Base-by-base conservation (phyloP, 2,329 filamentous ascomycete species). In the Colletotrichum zoysiae region DNA sequence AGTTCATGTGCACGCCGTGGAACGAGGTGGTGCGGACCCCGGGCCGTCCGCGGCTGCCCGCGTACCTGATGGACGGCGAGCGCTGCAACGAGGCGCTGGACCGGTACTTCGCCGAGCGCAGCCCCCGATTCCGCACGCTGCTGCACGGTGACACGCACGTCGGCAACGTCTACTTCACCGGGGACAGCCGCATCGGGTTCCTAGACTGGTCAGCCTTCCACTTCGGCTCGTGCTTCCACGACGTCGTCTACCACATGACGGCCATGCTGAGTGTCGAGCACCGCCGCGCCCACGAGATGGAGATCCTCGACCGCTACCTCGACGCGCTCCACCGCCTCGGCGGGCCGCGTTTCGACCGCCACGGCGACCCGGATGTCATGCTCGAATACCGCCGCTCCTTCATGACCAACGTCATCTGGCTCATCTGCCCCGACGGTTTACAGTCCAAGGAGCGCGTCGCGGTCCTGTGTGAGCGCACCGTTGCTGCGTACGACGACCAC, bases 111-210 rank as follows among this genome's bases (percentile, higher is more conserved):
- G 77, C 77, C 5, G 74, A 77, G 70, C 79, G 80, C 20, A 83
- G 82, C 73, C 80, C 81, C 0, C 74, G 77, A 7, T 83, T 84
- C 70, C 78, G 80, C 18, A 82, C 79, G 3, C 60, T 69, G 30
- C 33, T 84, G 16, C 83, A 85, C 65, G 83, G 83, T 14, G 84
- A 85, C 63, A 79, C 83, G 14, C 84, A 85, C 69, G 78, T 83
- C 16, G 82, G 82, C 40, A 85, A 85, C 73, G 78, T 81, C n/a
- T 85, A 82, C 75, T 80, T 85, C 57, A 80, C 80, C 1, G 72
- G 77, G 3, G 77, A 80, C 2, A 79, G 78, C 0, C 59, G 75
- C 26, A 81, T 79, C 2, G 78, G 82, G 1, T 85, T 85, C 74
- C 70, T 85, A 1, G 83, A 85, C 77, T 85, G 82, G 82, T 81